These are phyloP conservation scores for Umbelopsis isabellina DNA, from an alignment of 192 early-diverging fungal genomes.

Conservation along the genomic window DNA sequence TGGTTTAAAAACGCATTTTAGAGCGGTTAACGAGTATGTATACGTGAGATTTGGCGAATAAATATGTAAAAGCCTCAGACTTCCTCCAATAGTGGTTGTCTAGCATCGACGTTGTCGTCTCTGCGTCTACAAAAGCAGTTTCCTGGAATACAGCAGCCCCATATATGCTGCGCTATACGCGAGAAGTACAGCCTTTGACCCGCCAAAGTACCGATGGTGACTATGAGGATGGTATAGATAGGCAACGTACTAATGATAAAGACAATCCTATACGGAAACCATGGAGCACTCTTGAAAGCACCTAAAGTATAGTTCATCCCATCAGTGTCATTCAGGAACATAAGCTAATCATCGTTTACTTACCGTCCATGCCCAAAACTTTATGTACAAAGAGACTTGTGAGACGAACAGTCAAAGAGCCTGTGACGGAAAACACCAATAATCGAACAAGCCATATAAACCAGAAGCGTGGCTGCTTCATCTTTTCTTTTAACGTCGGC, in stretches of 20 bases:
- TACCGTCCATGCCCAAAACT: background rate
- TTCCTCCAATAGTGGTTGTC: too few relatives aligned
- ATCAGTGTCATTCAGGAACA: too few relatives aligned
- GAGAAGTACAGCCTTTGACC: constrained; percentile 23
- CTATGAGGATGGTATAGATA: constrained; percentile 18
- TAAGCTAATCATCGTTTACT: background rate
- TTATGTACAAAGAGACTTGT: constrained; percentile 19
- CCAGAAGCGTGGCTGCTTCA: constrained; percentile 1
- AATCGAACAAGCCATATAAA: constrained; percentile 20
- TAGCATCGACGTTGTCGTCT: background rate
- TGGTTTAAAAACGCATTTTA: too few relatives aligned
- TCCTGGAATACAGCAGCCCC: constrained; percentile 14
- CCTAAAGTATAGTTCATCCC: background rate
- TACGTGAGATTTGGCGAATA: too few relatives aligned
- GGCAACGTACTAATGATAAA: constrained; percentile 19
- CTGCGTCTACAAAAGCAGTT: background rate
- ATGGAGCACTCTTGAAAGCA: background rate
- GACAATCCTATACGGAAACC: constrained; percentile 21
- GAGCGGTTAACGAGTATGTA: too few relatives aligned
- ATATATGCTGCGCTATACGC: constrained; percentile 3
- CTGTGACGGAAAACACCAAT: constrained; percentile 3
- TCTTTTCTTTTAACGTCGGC: background rate
- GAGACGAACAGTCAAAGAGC: constrained; percentile 17
- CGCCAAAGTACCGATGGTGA: constrained; percentile 10
- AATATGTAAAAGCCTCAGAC: too few relatives aligned